Conservation (phyloP, 2,329 filamentous ascomycete species). For the Drechslera avenae region DNA sequence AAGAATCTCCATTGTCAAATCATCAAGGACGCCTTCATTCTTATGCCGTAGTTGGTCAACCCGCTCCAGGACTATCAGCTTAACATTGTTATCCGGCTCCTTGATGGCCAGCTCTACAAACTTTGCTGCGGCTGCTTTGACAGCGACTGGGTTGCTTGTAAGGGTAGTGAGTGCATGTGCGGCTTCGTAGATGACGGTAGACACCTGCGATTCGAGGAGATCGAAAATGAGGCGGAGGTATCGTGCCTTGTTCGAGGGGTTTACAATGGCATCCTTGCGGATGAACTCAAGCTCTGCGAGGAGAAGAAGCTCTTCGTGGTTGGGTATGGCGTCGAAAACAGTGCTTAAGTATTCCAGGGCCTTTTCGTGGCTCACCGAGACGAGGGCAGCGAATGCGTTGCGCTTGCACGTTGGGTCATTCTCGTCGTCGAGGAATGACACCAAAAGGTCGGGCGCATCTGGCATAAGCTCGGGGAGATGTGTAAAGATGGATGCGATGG, state of each 20-base stretch:
- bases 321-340: slow-evolving; percentile 91
- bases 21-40: slow-evolving; percentile 89
- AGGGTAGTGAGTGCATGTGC: slow-evolving; percentile 92
- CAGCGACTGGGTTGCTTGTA: slow-evolving; percentile 94
- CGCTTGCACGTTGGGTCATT: slow-evolving; percentile 96
- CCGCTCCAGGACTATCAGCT: slow-evolving; percentile 94
- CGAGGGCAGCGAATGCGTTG: slow-evolving; percentile 92
- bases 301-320: slow-evolving; percentile 91
- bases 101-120: slow-evolving; percentile 98
- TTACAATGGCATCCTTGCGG: slow-evolving; percentile 93
- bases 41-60: slow-evolving; percentile 86
- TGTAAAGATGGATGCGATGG: slow-evolving; percentile 87
- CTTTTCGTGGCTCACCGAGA: slow-evolving; percentile 90
- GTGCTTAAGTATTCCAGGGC: slow-evolving; percentile 85
- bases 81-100: slow-evolving; percentile 98
- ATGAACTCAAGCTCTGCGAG: slow-evolving; percentile 97
- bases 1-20: slow-evolving; percentile 95
- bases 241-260: slow-evolving; percentile 91
- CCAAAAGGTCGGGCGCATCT: slow-evolving; percentile 90
- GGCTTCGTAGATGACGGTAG: slow-evolving; percentile 96
- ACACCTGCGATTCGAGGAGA: slow-evolving; percentile 87
- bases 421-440: slow-evolving; percentile 86
- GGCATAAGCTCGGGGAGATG: slow-evolving; percentile 92
- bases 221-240: slow-evolving; percentile 97
- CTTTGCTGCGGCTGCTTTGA: slow-evolving; percentile 93